Evolutionary conservation across 2,329 filamentous ascomycete species (phyloP).

Genomic region (Pseudogymnoascus sp.): DNA sequence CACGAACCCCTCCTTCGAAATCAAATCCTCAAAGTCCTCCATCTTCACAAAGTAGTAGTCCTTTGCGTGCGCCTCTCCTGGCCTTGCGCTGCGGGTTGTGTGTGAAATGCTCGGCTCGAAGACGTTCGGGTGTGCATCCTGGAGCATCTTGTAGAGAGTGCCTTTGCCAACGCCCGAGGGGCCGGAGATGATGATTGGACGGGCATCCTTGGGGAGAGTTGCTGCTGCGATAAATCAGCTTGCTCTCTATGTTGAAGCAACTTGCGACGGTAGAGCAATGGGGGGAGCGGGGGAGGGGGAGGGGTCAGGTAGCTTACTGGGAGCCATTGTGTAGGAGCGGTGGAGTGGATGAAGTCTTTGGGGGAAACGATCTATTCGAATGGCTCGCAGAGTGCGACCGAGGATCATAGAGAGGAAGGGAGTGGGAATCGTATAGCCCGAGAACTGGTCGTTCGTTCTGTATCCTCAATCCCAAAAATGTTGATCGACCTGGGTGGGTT

Average conservation of each 20-base stretch:
- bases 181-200: constrained; percentile 70
- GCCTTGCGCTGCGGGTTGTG: constrained; percentile 71
- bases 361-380: constrained; percentile 17
- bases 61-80: constrained; percentile 65
- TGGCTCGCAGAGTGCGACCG: constrained; percentile 15
- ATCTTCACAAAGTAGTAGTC: constrained; percentile 74
- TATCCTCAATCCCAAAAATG: neutral
- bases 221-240: neutral
- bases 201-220: constrained; percentile 23
- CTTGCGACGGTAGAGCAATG: neutral
- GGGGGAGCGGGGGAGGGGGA: constrained; percentile 13
- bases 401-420: constrained; percentile 17
- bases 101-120: constrained; percentile 59
- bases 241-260: neutral
- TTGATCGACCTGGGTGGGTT: constrained; percentile 6
- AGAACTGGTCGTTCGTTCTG: neutral
- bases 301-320: constrained; percentile 20
- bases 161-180: constrained; percentile 76
- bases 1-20: constrained; percentile 66
- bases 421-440: neutral
- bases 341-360: constrained; percentile 5
- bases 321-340: constrained; percentile 24
- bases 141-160: constrained; percentile 66
- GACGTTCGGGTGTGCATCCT: constrained; percentile 46
- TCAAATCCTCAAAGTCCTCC: constrained; percentile 59